phyloP scores from a whole-genome alignment of 2,329 filamentous ascomycete genomes.

The Verticillium nubilum region DNA sequence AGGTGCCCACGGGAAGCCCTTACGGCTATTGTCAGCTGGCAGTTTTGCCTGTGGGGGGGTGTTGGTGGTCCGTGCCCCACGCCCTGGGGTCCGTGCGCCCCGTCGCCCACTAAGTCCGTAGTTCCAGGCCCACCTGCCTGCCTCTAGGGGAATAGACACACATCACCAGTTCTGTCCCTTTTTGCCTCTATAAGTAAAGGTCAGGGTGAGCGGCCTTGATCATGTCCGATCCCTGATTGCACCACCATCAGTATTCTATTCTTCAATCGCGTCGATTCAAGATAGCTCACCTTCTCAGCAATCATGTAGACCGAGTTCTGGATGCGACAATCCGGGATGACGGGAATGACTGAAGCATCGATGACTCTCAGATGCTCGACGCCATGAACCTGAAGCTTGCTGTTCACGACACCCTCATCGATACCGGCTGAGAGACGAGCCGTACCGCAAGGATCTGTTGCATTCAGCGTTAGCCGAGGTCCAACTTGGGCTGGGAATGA shows the following conservation, averaged over 20 bases:
- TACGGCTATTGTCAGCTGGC: no score
- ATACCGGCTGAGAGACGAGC: conserved; percentile 45
- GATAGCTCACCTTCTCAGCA: conserved; percentile 40
- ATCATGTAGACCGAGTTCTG: conserved; percentile 58
- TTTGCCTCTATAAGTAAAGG: no score
- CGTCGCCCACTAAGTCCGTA: no score
- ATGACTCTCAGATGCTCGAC: conserved; percentile 47
- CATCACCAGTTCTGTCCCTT: no score
- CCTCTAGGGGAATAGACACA: no score
- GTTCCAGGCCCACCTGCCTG: no score
- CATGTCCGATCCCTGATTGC: background rate
- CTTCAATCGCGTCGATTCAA: no score
- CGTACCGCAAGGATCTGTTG: conserved; percentile 47
- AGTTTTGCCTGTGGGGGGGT: no score
- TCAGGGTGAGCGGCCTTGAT: conserved; percentile 10
- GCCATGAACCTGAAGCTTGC: conserved; percentile 45
- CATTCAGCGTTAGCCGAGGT: background rate
- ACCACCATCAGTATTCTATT: background rate
- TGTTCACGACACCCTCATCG: conserved; percentile 46
- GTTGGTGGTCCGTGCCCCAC: no score
- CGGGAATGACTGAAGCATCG: conserved; percentile 51
- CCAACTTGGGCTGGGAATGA: background rate
- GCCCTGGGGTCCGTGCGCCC: no score
- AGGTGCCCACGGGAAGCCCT: no score
- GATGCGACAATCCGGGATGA: conserved; percentile 51